Evolutionary conservation across 495 filamentous ascomycete species (phyloP).

Genomic region (Cercophora newfieldiana): DNA sequence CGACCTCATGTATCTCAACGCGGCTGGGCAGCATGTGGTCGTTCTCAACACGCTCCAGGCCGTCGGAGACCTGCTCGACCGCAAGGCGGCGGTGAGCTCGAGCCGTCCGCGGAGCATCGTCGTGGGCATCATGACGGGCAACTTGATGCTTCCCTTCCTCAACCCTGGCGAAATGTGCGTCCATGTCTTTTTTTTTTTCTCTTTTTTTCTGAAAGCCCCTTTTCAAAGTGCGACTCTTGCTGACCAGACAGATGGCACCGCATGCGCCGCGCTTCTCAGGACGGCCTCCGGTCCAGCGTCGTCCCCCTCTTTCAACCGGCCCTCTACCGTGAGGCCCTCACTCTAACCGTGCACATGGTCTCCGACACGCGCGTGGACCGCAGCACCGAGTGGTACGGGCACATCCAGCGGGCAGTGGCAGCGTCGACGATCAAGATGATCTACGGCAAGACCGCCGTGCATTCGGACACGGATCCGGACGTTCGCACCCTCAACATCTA

Average conservation of each 20-base stretch:
- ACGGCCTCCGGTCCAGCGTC: not conserved
- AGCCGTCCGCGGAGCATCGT: not conserved
- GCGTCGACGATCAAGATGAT: not conserved
- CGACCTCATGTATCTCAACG: conserved; percentile 1
- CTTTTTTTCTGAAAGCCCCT: not conserved
- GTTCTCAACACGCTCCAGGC: not conserved
- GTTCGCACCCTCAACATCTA: not conserved
- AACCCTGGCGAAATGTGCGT: conserved; percentile 1
- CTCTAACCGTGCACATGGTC: not conserved
- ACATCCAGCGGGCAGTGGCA: conserved; percentile 2
- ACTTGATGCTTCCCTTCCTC: not conserved
- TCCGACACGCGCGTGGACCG: not conserved
- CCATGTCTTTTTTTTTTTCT: not conserved
- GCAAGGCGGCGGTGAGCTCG: not conserved
- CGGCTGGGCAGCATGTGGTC: not conserved
- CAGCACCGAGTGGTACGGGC: conserved; percentile 4
- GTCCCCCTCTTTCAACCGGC: not conserved
- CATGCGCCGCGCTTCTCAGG: conserved; percentile 5
- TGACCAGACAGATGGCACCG: conserved; percentile 7
- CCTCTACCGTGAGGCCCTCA: not conserved
- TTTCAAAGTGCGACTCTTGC: not conserved
- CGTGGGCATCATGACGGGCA: conserved; percentile 4
- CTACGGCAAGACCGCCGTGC: not conserved
- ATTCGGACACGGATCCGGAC: not conserved
- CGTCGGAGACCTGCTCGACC: not conserved